Evolutionary conservation across 768 basidiomycete genomes (phyloP).

Genomic region (Termitomyces sp.): DNA sequence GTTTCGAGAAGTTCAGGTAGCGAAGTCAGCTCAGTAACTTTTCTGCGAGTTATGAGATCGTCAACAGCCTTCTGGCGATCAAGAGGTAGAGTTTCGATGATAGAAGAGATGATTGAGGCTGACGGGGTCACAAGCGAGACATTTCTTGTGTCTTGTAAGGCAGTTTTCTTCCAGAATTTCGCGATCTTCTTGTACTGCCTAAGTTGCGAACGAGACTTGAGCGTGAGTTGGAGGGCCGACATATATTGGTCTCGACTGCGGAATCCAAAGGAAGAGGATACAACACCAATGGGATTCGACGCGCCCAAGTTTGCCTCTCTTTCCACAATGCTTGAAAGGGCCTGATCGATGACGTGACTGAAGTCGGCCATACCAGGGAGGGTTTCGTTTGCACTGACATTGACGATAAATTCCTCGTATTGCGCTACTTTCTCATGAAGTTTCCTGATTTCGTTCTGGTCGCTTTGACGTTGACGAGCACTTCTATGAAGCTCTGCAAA

Average conservation of each 20-base stretch:
- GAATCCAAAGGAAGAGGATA: slow-evolving; percentile 23
- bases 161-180: slow-evolving; percentile 43
- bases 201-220: slow-evolving; percentile 44
- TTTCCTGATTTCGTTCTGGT: slow-evolving; percentile 10
- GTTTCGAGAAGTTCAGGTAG: slow-evolving; percentile 2
- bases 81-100: slow-evolving; percentile 30
- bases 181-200: slow-evolving; percentile 45
- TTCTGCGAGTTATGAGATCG: slow-evolving; percentile 28
- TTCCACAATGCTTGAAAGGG: slow-evolving; percentile 8
- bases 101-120: slow-evolving; percentile 36
- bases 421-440: slow-evolving; percentile 11
- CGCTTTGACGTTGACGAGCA: slow-evolving; percentile 8
- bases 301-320: slow-evolving; percentile 1
- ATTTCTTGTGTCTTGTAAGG: slow-evolving; percentile 28
- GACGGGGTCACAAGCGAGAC: slow-evolving; percentile 36
- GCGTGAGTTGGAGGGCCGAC: slow-evolving; percentile 43
- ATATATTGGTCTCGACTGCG: slow-evolving; percentile 43
- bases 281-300: neutral
- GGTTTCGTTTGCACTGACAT: neutral
- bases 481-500: slow-evolving; percentile 18
- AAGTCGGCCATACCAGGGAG: neutral
- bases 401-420: slow-evolving; percentile 10
- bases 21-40: slow-evolving; percentile 12
- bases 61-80: slow-evolving; percentile 41
- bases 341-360: slow-evolving; percentile 11